Conservation (phyloP, 768 basidiomycete species). For the Termitomyces sp. region DNA sequence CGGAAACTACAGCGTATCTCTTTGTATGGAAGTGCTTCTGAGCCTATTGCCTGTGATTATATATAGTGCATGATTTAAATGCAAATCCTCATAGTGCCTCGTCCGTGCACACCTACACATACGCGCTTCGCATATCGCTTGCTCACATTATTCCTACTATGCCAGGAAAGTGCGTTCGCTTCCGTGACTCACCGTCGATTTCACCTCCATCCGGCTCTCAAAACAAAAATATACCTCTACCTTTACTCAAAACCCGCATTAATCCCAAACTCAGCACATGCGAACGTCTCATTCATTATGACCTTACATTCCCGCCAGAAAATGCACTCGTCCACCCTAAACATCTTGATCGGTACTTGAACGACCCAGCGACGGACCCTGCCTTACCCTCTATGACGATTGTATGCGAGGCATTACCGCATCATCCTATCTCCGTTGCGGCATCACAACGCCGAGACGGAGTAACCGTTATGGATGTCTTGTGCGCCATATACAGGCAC, state of each 20-base stretch:
- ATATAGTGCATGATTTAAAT: slow-evolving; percentile 4
- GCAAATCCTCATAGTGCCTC: background rate
- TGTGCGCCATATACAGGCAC: slow-evolving; percentile 35
- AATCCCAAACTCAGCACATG: slow-evolving; percentile 10
- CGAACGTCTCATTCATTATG: slow-evolving; percentile 3
- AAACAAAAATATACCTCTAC: slow-evolving; percentile 12
- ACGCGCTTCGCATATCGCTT: background rate
- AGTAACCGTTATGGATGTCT: slow-evolving; percentile 40
- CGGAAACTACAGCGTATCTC: slow-evolving; percentile 2
- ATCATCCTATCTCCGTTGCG: slow-evolving; percentile 28
- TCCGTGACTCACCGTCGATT: slow-evolving; percentile 11
- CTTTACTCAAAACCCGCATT: slow-evolving; percentile 6
- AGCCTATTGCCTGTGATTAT: background rate
- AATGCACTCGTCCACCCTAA: slow-evolving; percentile 5
- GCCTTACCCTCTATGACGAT: slow-evolving; percentile 26
- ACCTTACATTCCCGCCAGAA: slow-evolving; percentile 10
- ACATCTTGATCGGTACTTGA: slow-evolving; percentile 19
- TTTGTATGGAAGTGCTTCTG: slow-evolving; percentile 4
- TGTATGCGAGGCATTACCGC: slow-evolving; percentile 21
- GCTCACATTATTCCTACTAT: slow-evolving; percentile 7
- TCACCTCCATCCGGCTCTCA: slow-evolving; percentile 15
- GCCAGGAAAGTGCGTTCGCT: slow-evolving; percentile 25
- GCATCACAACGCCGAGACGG: slow-evolving; percentile 13
- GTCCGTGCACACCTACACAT: background rate
- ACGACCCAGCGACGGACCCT: slow-evolving; percentile 30